Evolutionary conservation across 2,329 filamentous ascomycete species (phyloP).

Genomic region (Colletotrichum camelliae): DNA sequence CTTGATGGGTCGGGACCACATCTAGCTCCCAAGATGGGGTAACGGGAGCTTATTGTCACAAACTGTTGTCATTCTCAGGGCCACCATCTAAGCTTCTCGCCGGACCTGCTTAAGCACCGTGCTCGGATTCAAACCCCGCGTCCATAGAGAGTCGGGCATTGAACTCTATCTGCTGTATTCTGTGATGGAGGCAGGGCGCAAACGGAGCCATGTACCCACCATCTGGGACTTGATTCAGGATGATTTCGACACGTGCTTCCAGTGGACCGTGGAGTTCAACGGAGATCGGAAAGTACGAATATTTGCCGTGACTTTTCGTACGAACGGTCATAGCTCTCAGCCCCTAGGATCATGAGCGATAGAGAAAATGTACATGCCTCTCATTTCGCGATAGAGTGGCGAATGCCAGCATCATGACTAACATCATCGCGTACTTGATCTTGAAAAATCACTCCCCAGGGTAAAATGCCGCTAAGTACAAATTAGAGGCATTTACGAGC

Average conservation of each 20-base stretch:
- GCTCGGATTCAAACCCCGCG: background rate
- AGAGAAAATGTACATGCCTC: background rate
- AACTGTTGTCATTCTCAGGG: background rate
- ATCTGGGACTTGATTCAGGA: background rate
- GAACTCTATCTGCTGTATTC: background rate
- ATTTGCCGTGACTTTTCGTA: background rate
- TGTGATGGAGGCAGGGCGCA: background rate
- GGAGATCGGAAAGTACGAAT: background rate
- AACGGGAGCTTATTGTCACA: background rate
- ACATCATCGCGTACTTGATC: background rate
- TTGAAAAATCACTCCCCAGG: background rate
- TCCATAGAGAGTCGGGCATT: background rate
- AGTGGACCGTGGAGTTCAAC: background rate
- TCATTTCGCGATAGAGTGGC: background rate
- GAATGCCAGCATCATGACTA: background rate
- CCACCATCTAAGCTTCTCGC: background rate
- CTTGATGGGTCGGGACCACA: background rate
- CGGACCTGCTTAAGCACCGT: background rate
- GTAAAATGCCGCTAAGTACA: background rate
- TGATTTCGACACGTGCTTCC: background rate
- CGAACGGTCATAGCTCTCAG: background rate
- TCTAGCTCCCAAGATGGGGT: background rate
- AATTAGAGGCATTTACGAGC: background rate
- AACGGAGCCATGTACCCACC: background rate
- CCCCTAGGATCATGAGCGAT: background rate